These are phyloP conservation scores for Lactarius hatsudake DNA, from an alignment of 768 basidiomycete genomes.

Conservation along the genomic window DNA sequence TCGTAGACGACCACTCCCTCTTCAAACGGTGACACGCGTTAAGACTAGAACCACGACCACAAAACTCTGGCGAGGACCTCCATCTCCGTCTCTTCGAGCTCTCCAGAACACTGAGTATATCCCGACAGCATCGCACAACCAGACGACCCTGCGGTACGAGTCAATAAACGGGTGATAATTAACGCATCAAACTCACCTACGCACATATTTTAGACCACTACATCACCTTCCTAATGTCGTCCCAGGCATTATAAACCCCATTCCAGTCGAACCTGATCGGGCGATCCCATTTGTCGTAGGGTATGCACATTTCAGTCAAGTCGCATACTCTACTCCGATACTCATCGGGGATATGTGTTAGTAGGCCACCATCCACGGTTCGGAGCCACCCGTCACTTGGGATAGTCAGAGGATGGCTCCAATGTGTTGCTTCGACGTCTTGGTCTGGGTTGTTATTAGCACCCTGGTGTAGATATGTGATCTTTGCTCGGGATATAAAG, in stretches of 20 bases:
- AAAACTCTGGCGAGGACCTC: neutral
- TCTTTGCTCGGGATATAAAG: neutral
- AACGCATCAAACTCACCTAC: neutral
- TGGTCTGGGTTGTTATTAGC: neutral
- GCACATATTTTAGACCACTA: neutral
- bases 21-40: too few relatives aligned
- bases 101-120: neutral
- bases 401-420: neutral
- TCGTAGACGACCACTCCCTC: too few relatives aligned
- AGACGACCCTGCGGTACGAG: neutral
- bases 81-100: neutral
- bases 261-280: neutral
- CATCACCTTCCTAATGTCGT: neutral
- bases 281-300: neutral
- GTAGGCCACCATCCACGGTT: neutral
- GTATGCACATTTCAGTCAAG: neutral
- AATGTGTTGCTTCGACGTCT: neutral
- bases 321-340: neutral
- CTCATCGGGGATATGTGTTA: neutral
- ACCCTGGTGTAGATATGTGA: neutral
- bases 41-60: too few relatives aligned
- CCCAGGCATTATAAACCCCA: neutral
- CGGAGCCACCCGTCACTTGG: neutral
- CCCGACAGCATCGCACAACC: neutral
- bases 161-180: neutral